Base-by-base conservation (phyloP, 371 early-diverging fungal genomes). In the Chytridium lagenaria region DNA sequence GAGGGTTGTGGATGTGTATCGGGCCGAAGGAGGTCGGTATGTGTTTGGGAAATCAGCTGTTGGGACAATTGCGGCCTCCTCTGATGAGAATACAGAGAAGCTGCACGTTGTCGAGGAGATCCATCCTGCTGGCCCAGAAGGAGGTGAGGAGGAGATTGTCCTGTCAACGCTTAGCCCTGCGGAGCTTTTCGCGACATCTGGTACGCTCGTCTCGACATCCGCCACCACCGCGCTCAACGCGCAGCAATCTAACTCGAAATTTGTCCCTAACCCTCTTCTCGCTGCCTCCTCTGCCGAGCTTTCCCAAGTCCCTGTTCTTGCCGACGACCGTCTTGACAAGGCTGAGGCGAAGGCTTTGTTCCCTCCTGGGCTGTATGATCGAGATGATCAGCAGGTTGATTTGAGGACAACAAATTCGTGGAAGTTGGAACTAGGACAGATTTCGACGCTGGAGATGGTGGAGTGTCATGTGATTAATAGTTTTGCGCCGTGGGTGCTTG, bases 381-480 rank as follows among this genome's bases (percentile, higher is more conserved):
- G 81, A 26, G 82, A 85, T 63, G 84, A 76, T 66, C 85, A 85
- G 68, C 85, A 85, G 69, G 55, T 85, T 30, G 85, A 85, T 70
- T 63, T 85, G 44, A 69, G 84, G 23, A 33, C 52, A 10, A 68
- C 66, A 39, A 85, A 85, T 74, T 79, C 79, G 19, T 85, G 85
- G 85, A 79, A 71, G 23, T 70, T 71, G 31, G 78, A 79, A 39
- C 44, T 85, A 23, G 84, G 84, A 19, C 72, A 83, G 59, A 78
- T 85, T 36, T 67, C 68, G 33, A 78, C 83, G 1, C 73, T 82
- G 22, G 85, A 85, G 63, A 81, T 83, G 81, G 71, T 85, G 40
- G 85, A 85, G 52, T 83, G 83, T 71, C 85, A 85, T 55, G 77
- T 77, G 34, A 85, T 85, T 77, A 85, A 85, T 73, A 49, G 81